Percentiles rank a stretch among this genome's conserved stretches.
Conservation (phyloP, 192 early-diverging fungal species). For the Gaertneriomyces semiglobifer region DNA sequence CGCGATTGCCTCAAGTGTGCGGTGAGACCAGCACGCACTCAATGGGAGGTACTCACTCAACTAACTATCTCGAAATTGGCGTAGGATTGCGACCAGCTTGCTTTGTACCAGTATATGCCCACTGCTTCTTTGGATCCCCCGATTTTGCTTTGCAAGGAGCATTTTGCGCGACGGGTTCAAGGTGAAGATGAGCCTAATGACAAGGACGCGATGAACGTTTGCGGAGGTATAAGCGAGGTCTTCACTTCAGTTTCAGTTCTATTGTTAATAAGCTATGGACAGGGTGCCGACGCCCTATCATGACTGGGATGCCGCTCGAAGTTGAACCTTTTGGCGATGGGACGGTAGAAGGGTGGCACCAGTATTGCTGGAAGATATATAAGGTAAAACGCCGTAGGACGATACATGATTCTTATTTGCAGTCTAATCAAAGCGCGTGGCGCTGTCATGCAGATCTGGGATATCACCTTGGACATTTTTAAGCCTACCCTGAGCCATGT, state of each 20-base stretch:
- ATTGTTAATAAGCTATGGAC: not conserved
- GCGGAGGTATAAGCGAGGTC: not conserved
- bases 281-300: constrained; percentile 8
- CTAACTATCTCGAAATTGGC: not conserved
- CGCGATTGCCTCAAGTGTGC: constrained; percentile 11
- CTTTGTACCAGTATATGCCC: constrained; percentile 8
- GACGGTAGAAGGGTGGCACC: constrained; percentile 5
- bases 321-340: constrained; percentile 6
- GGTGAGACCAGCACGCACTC: constrained; percentile 1
- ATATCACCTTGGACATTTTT: constrained; percentile 2
- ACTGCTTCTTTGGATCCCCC: not conserved
- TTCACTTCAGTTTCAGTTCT: not conserved
- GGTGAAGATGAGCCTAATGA: not conserved
- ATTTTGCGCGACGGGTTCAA: constrained; percentile 1
- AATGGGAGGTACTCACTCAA: not conserved
- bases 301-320: constrained; percentile 2
- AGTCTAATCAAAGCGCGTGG: too few species aligned
- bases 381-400: not conserved
- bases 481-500: not conserved
- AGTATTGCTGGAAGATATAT: constrained; percentile 7
- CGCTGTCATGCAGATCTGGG: not conserved
- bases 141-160: constrained; percentile 5
- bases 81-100: constrained; percentile 8
- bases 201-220: not conserved
- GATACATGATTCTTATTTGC: too few species aligned